A percentile compares a stretch with the other conserved stretches of the same genome.
Conservation (phyloP, 306 rosid genomes). For the Pyrus betulifolia region DNA sequence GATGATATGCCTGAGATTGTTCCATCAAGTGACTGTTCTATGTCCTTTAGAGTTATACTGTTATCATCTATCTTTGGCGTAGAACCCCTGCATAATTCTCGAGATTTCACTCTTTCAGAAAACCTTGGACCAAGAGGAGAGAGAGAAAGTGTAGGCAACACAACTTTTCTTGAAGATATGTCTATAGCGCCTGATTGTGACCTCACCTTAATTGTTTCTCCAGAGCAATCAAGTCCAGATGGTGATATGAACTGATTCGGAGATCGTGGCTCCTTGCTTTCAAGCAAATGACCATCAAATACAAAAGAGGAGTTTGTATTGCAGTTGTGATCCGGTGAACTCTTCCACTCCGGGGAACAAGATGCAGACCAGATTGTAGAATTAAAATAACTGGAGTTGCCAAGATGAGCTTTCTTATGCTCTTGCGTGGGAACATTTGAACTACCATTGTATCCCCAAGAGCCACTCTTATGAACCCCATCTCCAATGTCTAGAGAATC, state of each 20-base stretch:
- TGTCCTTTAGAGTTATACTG: slow-evolving; percentile 30
- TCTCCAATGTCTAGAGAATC: slow-evolving; percentile 28
- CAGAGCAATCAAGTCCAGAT: slow-evolving; percentile 15
- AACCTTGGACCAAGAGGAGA: slow-evolving; percentile 66
- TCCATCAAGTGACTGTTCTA: slow-evolving; percentile 36
- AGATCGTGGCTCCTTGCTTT: slow-evolving; percentile 24
- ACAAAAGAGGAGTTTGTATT: slow-evolving; percentile 17
- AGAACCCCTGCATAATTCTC: slow-evolving; percentile 14
- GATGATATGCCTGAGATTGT: slow-evolving; percentile 25
- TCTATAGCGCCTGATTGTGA: slow-evolving; percentile 23
- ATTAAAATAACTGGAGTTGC: slow-evolving; percentile 14
- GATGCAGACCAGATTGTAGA: slow-evolving; percentile 34
- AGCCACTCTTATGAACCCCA: slow-evolving; percentile 24
- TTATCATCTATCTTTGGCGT: slow-evolving; percentile 25
- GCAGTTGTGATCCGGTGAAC: slow-evolving; percentile 24
- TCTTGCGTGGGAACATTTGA: slow-evolving; percentile 28
- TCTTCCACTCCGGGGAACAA: slow-evolving; percentile 30
- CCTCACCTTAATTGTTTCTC: slow-evolving; percentile 21
- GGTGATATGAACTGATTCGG: slow-evolving; percentile 19
- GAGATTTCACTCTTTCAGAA: slow-evolving; percentile 28
- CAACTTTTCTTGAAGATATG: slow-evolving; percentile 27
- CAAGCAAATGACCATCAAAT: slow-evolving; percentile 23
- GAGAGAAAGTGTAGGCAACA: slow-evolving; percentile 41
- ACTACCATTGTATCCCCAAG: slow-evolving; percentile 15
- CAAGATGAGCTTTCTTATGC: slow-evolving; percentile 44